Evolutionary conservation across 768 basidiomycete species (phyloP), one percentile per base, ranked within the genome.

Genomic region (Lactifluus piperatus): DNA sequence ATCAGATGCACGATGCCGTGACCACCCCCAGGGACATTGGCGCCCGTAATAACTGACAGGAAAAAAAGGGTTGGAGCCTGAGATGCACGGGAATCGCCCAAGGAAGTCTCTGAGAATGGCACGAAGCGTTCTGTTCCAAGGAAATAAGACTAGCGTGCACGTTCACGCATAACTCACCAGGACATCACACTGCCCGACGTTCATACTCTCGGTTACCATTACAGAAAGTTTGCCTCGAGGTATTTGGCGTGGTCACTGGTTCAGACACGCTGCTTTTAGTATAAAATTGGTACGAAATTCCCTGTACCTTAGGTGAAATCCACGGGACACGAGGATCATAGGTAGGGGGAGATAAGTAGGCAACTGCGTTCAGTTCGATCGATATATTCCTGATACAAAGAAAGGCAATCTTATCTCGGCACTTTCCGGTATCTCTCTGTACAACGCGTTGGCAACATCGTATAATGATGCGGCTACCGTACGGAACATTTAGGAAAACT

Each of bases 391-490:
- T n/a, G 32, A 46, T 30, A 30, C 46, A 29, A 56, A 47, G 27
- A 41, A 53, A 32, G 45, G 57, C 36, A 54, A 58, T 53, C 57
- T 58, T 32, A 58, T 58, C 57, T 58, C 57, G 57, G 45, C 10
- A 36, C 8, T 26, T 7, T 22, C 32, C 53, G 52, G 18, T 34
- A 5, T 30, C 44, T 22, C 45, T 36, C 13, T 22, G 9, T 2
- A 18, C 37, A 16, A 1, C 18, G 18, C 37, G 14, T 18, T 39
- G 16, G 18, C 16, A 36, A 36, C 34, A 6, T 32, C 11, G 30
- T 8, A 13, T 36, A 10, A 13, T 13, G 10, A 36, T 36, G 10
- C 11, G 34, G 34, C 34, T 36, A 36, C 11, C 9, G 34, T 13
- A 10, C 34, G n/a, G 41, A 3, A n/a, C 30, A 34, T 39, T 52